These are phyloP conservation scores for Ilyonectria robusta DNA, from an alignment of 2,329 filamentous ascomycete species.

Conservation along the genomic window DNA sequence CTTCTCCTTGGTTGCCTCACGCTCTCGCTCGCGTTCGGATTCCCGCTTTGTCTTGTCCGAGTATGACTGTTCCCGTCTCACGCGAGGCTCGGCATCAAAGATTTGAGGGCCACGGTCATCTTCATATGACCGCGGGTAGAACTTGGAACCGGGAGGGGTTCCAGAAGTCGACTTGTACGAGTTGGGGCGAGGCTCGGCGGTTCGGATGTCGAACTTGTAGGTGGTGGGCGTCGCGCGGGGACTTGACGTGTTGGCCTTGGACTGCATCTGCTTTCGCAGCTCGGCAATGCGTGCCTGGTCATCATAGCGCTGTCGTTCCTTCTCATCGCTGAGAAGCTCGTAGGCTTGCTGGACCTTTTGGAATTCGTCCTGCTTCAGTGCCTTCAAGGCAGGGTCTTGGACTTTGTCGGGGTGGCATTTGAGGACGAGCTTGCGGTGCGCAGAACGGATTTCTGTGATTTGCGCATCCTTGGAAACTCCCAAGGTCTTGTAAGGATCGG, in stretches of 20 bases:
- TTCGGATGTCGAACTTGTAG: constrained; percentile 63
- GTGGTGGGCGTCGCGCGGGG: constrained; percentile 57
- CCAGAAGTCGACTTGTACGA: constrained; percentile 56
- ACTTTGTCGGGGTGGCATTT: constrained; percentile 95
- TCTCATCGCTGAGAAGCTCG: constrained; percentile 87
- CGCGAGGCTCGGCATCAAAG: constrained; percentile 61
- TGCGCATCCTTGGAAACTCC: constrained; percentile 82
- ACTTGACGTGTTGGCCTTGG: constrained; percentile 60
- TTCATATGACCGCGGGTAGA: constrained; percentile 60
- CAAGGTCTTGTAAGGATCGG: constrained; percentile 85
- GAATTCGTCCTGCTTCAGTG: constrained; percentile 87
- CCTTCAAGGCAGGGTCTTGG: constrained; percentile 81
- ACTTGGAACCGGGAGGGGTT: constrained; percentile 51
- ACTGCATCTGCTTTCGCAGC: constrained; percentile 69
- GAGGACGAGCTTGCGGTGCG: constrained; percentile 88
- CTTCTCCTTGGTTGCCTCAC: constrained; percentile 53
- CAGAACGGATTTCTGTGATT: constrained; percentile 79
- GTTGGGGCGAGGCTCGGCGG: constrained; percentile 63
- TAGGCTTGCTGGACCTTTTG: constrained; percentile 94
- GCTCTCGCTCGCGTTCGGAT: constrained; percentile 44
- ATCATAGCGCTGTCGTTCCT: constrained; percentile 82
- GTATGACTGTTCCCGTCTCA: constrained; percentile 63
- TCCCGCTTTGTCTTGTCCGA: constrained; percentile 62
- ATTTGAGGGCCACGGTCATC: constrained; percentile 56
- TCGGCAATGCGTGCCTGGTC: constrained; percentile 78